These are phyloP conservation scores for Gracilaria gracilis DNA, from an alignment of 23 red algal genomes.

Conservation along the genomic window DNA sequence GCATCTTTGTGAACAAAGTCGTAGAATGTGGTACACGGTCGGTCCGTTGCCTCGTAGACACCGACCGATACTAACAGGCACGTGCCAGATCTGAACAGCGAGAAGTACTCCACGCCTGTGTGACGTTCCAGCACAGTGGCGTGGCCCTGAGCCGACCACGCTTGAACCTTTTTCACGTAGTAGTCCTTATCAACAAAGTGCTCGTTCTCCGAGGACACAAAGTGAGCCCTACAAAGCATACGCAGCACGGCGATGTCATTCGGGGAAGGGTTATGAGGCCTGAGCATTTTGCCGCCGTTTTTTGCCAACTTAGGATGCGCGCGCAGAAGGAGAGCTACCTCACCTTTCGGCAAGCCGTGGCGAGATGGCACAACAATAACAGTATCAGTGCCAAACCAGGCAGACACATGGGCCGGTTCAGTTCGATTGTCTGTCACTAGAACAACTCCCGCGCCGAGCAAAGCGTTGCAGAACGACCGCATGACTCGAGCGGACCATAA, in stretches of 20 bases:
- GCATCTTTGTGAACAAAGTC: background rate
- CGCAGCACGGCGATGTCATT: background rate
- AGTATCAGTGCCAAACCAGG: background rate
- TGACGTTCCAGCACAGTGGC: conserved; percentile 6
- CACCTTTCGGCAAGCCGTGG: background rate
- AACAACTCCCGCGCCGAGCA: background rate
- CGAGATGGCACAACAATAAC: background rate
- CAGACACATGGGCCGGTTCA: background rate
- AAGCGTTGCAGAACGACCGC: background rate
- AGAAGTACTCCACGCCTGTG: conserved; percentile 21
- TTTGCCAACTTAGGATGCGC: background rate
- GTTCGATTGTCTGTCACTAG: background rate
- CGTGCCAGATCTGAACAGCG: background rate
- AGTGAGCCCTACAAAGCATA: background rate
- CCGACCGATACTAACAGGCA: conserved; percentile 5
- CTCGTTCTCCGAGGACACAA: conserved; percentile 16
- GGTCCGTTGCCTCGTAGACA: conserved; percentile 18
- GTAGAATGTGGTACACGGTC: background rate
- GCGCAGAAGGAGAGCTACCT: conserved; percentile 8
- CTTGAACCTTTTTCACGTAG: conserved; percentile 3
- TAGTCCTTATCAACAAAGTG: background rate
- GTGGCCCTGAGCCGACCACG: background rate
- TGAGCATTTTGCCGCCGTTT: background rate
- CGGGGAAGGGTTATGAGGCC: background rate
- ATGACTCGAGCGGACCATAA: conserved; percentile 21